Conservation (phyloP, 1,284 basidiomycete genomes). For the Leccinum insigne region DNA sequence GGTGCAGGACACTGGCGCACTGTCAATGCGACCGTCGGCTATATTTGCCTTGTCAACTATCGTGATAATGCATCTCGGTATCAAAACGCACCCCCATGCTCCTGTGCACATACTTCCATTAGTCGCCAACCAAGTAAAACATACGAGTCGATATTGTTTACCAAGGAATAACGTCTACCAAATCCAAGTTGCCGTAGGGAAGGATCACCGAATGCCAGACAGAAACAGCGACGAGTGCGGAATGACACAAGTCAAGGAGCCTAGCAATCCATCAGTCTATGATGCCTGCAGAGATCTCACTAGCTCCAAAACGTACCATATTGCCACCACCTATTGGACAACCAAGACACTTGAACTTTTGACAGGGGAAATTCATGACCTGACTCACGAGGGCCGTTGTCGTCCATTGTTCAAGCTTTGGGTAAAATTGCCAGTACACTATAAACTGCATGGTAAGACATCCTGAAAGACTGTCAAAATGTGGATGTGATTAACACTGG, state of each 20-base stretch:
- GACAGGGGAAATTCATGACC: slow-evolving; percentile 14
- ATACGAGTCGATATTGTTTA: slow-evolving; percentile 5
- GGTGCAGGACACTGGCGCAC: slow-evolving; percentile 4
- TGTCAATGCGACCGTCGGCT: slow-evolving; percentile 24
- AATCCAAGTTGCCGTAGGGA: slow-evolving; percentile 15
- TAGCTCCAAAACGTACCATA: slow-evolving; percentile 14
- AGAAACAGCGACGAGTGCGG: slow-evolving; percentile 19
- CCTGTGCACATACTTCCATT: slow-evolving; percentile 10
- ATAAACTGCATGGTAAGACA: slow-evolving; percentile 29
- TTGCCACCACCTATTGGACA: slow-evolving; percentile 19
- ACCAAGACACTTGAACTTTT: background rate
- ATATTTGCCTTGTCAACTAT: slow-evolving; percentile 1
- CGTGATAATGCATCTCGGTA: background rate
- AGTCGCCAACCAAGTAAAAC: background rate
- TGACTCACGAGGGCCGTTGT: background rate
- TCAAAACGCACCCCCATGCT: slow-evolving; percentile 26
- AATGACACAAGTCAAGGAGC: slow-evolving; percentile 28
- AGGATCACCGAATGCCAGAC: slow-evolving; percentile 27
- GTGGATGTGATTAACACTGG: background rate
- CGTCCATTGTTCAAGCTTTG: slow-evolving; percentile 19
- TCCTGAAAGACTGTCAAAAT: slow-evolving; percentile 22
- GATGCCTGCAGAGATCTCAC: background rate
- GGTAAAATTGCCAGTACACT: slow-evolving; percentile 24
- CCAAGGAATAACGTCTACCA: slow-evolving; percentile 25
- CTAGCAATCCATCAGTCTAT: slow-evolving; percentile 6